phyloP scores from a whole-genome alignment of 257 asterid genomes.

The Leonotis leonurus region DNA sequence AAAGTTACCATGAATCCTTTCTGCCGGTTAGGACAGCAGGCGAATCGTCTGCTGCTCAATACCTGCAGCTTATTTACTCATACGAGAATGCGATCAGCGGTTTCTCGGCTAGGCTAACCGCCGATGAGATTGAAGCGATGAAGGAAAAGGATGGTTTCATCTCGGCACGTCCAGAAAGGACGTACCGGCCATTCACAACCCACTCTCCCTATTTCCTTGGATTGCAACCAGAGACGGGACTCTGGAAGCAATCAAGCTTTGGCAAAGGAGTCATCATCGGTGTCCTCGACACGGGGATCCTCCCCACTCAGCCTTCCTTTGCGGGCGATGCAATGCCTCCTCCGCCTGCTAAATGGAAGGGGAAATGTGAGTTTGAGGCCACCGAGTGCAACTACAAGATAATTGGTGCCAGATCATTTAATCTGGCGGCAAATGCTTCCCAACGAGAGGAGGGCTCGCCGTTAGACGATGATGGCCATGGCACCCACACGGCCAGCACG shows the following conservation, averaged over 20 bases:
- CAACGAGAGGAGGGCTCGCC: conserved; percentile 17
- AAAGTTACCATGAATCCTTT: conserved; percentile 14
- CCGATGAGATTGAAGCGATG: conserved; percentile 15
- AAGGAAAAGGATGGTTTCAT: conserved; percentile 16
- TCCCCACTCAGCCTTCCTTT: conserved; percentile 32
- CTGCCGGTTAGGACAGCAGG: not conserved
- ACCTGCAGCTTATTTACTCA: no score
- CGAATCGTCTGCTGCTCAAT: no score
- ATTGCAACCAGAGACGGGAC: conserved; percentile 15
- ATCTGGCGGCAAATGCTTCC: not conserved
- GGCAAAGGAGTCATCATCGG: conserved; percentile 27
- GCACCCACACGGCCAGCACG: conserved; percentile 31
- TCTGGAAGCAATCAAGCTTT: conserved; percentile 23
- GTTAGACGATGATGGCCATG: no score
- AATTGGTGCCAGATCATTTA: conserved; percentile 35
- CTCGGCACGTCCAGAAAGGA: conserved; percentile 14
- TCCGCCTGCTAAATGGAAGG: conserved; percentile 36
- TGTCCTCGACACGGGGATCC: conserved; percentile 25
- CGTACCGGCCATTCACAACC: conserved; percentile 21
- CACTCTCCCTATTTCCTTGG: conserved; percentile 33
- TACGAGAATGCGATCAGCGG: conserved; percentile 22
- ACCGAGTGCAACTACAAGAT: conserved; percentile 31
- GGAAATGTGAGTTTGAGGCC: conserved; percentile 23
- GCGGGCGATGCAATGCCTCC: no score
- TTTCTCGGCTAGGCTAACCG: conserved; percentile 23